Evolutionary conservation across 768 basidiomycete genomes (phyloP), one percentile per base, ranked within the genome.

Genomic region (Amanita polypyramis): DNA sequence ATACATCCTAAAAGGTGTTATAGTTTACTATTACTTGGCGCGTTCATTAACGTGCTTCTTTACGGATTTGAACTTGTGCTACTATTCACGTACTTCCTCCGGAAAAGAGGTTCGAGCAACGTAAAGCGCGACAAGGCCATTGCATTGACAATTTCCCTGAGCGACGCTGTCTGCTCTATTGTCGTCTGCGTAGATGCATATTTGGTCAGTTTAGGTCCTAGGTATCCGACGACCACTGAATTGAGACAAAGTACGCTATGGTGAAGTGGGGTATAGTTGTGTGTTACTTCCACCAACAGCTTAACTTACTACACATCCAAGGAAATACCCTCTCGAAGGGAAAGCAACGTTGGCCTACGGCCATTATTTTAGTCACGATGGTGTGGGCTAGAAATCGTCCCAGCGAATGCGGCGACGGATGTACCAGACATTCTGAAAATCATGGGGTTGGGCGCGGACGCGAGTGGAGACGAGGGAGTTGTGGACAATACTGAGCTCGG

Each of bases 171-270:
- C 33, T 45, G 44, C 30, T 35, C 44, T 12, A 17, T 45, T 33
- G 44, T 21, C 4, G 29, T 44, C 7, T 45, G 43, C 12, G 11
- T 20, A 33, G 32, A 15, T 36, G 15, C 19, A 11, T 45, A 45
- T 36, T 21, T 45, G 34, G 44, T 45, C 20, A 45, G 44, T 45
- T 27, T 27, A 43, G 14, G 39, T 40, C 21, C 21, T 21, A 5
- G 25, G 39, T 40, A 12, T 8, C 25, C 12, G 5, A 9, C 19
- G 21, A 40, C 7, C 12, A 23, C 39, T 40, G 21, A 40, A 2
- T 25, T 40, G 39, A 23, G 39, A 25, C 25, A 6, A 20, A 40
- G 39, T 40, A 25, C 21, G 25, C 25, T 17, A 21, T 25, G 11
- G 12, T 23, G 6, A 21, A 6, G 10, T 15, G 42, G 27, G 42